phyloP scores from a whole-genome alignment of 257 asterid species.

The Leonotis leonurus region DNA sequence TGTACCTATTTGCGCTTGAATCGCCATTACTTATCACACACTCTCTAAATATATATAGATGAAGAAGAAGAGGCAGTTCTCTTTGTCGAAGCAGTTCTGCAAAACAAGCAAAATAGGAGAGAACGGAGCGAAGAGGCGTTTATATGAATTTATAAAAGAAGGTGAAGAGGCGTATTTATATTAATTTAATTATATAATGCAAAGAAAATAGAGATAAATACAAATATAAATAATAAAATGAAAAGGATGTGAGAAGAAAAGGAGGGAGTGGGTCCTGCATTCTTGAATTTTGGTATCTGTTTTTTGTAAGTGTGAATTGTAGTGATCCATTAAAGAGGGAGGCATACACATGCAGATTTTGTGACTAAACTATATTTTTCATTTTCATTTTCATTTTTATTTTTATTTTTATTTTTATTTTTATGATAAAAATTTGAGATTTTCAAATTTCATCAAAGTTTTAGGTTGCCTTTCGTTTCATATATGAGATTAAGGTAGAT shows the following conservation, averaged over 20 bases:
- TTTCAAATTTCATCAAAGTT: too few species aligned
- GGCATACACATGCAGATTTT: constrained; percentile 57
- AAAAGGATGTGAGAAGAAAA: constrained; percentile 13
- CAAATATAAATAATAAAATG: neutral
- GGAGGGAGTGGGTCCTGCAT: constrained; percentile 29
- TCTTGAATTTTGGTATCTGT: constrained; percentile 18
- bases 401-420: too few species aligned
- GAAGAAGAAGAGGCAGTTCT: neutral
- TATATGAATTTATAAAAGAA: constrained; percentile 14
- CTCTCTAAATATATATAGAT: neutral
- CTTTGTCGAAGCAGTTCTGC: neutral
- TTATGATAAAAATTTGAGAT: too few species aligned
- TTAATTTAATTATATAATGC: neutral
- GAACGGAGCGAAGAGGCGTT: too few species aligned
- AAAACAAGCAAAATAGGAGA: constrained; percentile 3
- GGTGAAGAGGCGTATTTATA: too few species aligned
- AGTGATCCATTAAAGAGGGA: constrained; percentile 40
- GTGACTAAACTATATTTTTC: constrained; percentile 53
- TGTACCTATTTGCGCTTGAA: constrained; percentile 48
- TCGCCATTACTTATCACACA: constrained; percentile 38
- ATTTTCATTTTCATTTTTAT: too few species aligned
- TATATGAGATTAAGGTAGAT: too few species aligned
- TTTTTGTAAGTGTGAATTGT: constrained; percentile 14
- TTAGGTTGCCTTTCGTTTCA: too few species aligned
- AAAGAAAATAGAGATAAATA: neutral